Base-by-base conservation (phyloP, 345 rosid genomes). In the Geranium rotundifolium region DNA sequence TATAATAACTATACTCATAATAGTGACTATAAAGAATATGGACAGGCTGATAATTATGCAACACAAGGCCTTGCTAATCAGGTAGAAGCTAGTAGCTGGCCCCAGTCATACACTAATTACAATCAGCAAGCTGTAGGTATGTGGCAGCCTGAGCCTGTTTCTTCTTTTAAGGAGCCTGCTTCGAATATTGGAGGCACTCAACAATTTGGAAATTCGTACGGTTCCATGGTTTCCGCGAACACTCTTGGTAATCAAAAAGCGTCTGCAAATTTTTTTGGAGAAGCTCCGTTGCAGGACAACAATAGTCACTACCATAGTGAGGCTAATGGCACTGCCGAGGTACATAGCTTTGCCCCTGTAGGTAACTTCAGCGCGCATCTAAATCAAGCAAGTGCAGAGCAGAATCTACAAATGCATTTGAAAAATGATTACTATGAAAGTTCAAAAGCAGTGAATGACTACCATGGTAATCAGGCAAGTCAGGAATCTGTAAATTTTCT, bases 91-190 rank as follows among this genome's bases (percentile, higher is more conserved):
- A 76, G 70, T 59, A 72, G 67, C 63, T 81, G 95, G 91, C 63
- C 69, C 37, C 80, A 82, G 54, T 62, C 88, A 65, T 71, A 79
- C 71, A 61, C 64, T 74, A 76, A 78, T 64, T 68, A 80, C 68
- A 75, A 64, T 65, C 77, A 77, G 66, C 82, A 62, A 29, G 76
- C 63, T 59, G 58, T 71, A 57, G 41, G 67, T 61, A 66, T 67
- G 61, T 79, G 81, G 87, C 89, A 79, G 66, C 66, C 86, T 61
- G 81, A 73, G 62, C 65, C 77, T 65, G 76, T 54, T 63, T 75
- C 78, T 66, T 73, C 75, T 52, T 67, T 63, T 58, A 65, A 60
- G 20, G 72, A 72, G 65, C 56, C 64, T 29, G 67, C 66, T 67
- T 62, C 84, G 67, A 74, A 67, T 69, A 79, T 75, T 57, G 70